Evolutionary conservation across 768 basidiomycete species (phyloP).

Genomic region (Cubamyces lactineus): DNA sequence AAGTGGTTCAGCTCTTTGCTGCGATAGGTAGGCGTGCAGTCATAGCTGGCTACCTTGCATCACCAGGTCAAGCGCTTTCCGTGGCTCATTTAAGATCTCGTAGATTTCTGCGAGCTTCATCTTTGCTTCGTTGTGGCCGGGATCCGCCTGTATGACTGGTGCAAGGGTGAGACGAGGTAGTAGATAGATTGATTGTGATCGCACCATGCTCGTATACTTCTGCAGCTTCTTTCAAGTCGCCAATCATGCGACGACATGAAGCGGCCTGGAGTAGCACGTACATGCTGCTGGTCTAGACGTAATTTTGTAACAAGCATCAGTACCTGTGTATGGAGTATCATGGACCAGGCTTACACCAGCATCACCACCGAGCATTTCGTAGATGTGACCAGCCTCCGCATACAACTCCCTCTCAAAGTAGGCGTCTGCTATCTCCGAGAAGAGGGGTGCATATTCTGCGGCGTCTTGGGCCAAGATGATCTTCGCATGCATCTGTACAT

Average conservation of each 20-base stretch:
- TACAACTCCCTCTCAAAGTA: constrained; percentile 78
- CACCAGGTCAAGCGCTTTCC: constrained; percentile 82
- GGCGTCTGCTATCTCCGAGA: constrained; percentile 84
- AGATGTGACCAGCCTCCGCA: constrained; percentile 78
- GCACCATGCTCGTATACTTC: constrained; percentile 84
- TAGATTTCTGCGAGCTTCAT: constrained; percentile 91
- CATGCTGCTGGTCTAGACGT: constrained; percentile 67
- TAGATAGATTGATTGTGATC: constrained; percentile 23
- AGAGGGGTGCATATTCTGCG: constrained; percentile 75
- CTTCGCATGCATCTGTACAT: constrained; percentile 70
- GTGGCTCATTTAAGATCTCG: constrained; percentile 79
- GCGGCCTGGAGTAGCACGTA: constrained; percentile 79
- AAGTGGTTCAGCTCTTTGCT: neutral
- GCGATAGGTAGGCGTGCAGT: neutral
- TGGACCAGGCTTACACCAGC: constrained; percentile 53
- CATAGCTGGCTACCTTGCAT: constrained; percentile 64
- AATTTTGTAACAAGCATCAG: neutral
- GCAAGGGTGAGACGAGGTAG: neutral
- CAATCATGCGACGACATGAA: constrained; percentile 76
- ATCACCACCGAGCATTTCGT: constrained; percentile 75
- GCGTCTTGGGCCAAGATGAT: constrained; percentile 74
- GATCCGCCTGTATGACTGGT: constrained; percentile 74
- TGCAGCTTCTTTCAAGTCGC: constrained; percentile 74
- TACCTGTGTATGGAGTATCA: neutral
- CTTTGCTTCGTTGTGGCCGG: constrained; percentile 78